A percentile compares a stretch with the other conserved stretches of the same genome.
Conservation (phyloP, 495 filamentous ascomycete species). For the Talaromyces adpressus region DNA sequence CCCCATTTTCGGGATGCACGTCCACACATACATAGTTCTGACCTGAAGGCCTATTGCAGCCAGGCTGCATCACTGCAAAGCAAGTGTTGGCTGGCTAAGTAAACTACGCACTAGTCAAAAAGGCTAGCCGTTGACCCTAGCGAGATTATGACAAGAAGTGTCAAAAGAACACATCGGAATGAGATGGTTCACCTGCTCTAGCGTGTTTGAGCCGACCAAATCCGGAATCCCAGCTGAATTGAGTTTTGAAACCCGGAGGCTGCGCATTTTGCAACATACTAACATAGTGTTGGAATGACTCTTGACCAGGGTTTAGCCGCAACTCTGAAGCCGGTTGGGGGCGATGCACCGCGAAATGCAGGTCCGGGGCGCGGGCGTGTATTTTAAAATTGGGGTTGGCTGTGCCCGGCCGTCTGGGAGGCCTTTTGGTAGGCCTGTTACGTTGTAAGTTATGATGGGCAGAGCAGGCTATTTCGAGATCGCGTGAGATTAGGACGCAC, state of each 20-base stretch:
- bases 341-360: constrained; percentile 4
- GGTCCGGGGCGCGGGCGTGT: constrained; percentile 1
- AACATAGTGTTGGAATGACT: background rate
- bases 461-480: constrained; percentile 2
- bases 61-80: background rate
- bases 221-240: background rate
- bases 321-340: constrained; percentile 3
- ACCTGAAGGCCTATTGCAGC: background rate
- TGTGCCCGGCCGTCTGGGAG: constrained; percentile 2
- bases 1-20: constrained; percentile 1
- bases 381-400: background rate
- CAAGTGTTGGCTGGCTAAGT: background rate
- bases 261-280: background rate
- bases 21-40: background rate
- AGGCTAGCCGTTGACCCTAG: background rate
- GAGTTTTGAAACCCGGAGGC: background rate
- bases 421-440: background rate
- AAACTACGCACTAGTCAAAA: background rate
- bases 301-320: constrained; percentile 2
- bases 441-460: background rate
- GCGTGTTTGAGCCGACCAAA: constrained; percentile 2
- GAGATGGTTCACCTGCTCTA: background rate
- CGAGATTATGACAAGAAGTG: background rate
- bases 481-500: background rate
- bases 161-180: background rate